Conservation (phyloP, 768 basidiomycete species). For the Kwoniella bestiolae region DNA sequence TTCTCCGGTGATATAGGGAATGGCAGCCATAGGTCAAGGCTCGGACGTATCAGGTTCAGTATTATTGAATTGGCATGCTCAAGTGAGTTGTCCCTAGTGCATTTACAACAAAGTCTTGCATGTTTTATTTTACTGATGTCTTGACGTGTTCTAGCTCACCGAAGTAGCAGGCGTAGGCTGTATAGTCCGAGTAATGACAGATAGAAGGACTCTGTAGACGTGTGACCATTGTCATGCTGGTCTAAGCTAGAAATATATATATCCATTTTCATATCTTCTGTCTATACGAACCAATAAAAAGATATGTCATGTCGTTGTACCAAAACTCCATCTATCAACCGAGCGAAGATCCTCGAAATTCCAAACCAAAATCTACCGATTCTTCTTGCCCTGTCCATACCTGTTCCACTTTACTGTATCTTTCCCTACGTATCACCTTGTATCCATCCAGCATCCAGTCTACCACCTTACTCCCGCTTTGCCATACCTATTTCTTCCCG, state of each 20-base stretch:
- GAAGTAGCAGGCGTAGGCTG: constrained; percentile 93
- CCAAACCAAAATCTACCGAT: background rate
- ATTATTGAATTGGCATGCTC: constrained; percentile 90
- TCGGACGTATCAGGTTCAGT: constrained; percentile 69
- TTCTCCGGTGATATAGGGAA: constrained; percentile 62
- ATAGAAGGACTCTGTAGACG: constrained; percentile 65
- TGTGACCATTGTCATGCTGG: background rate
- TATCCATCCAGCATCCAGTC: background rate
- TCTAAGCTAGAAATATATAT: background rate
- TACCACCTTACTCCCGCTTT: background rate
- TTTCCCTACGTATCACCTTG: background rate
- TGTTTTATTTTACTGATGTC: constrained; percentile 1
- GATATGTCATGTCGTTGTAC: constrained; percentile 24
- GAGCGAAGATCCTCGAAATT: background rate
- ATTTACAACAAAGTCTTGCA: no score
- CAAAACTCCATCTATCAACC: background rate
- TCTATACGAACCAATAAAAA: constrained; percentile 1
- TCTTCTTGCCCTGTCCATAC: background rate
- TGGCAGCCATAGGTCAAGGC: constrained; percentile 69
- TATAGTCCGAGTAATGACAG: constrained; percentile 85
- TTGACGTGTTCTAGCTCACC: constrained; percentile 67
- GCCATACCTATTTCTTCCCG: constrained; percentile 61
- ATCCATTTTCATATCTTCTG: background rate
- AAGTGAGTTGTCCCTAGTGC: constrained; percentile 63
- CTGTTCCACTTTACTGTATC: no score